Percentiles rank a stretch among this genome's conserved stretches.
These are phyloP conservation scores for Ceriops decandra DNA, from an alignment of 345 rosid genomes.

Conservation along the genomic window DNA sequence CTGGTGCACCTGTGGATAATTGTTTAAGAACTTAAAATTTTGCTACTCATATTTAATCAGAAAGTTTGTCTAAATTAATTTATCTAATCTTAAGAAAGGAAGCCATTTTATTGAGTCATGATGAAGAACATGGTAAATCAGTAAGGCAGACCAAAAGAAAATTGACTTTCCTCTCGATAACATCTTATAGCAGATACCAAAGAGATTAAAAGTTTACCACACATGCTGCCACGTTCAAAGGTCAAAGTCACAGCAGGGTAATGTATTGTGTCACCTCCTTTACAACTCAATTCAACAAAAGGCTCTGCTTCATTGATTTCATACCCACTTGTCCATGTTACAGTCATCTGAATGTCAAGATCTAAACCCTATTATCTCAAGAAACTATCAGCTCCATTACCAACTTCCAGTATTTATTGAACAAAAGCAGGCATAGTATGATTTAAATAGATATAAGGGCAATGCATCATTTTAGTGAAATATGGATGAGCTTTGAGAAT, in stretches of 20 bases:
- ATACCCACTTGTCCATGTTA: conserved; percentile 83
- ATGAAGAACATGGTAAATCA: no score
- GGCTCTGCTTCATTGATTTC: conserved; percentile 51
- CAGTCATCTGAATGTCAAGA: conserved; percentile 55
- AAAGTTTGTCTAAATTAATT: no score
- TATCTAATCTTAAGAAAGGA: no score
- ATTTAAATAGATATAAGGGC: not conserved
- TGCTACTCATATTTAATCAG: no score
- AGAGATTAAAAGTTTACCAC: not conserved
- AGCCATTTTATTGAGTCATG: no score
- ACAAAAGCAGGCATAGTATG: not conserved
- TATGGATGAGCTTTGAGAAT: not conserved
- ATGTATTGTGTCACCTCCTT: not conserved
- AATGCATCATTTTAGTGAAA: not conserved
- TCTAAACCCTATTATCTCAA: not conserved
- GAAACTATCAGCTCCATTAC: not conserved
- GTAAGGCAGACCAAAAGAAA: no score
- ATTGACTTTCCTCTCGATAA: not conserved
- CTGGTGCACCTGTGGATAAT: conserved; percentile 26
- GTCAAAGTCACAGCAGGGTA: conserved; percentile 32
- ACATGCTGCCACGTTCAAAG: conserved; percentile 9
- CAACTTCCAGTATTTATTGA: no score
- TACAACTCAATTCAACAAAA: conserved; percentile 56
- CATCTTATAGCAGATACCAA: not conserved
- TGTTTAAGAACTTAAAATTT: conserved; percentile 14